phyloP scores from a whole-genome alignment of 352 stramenopile species.

The Phytophthora constricta region DNA sequence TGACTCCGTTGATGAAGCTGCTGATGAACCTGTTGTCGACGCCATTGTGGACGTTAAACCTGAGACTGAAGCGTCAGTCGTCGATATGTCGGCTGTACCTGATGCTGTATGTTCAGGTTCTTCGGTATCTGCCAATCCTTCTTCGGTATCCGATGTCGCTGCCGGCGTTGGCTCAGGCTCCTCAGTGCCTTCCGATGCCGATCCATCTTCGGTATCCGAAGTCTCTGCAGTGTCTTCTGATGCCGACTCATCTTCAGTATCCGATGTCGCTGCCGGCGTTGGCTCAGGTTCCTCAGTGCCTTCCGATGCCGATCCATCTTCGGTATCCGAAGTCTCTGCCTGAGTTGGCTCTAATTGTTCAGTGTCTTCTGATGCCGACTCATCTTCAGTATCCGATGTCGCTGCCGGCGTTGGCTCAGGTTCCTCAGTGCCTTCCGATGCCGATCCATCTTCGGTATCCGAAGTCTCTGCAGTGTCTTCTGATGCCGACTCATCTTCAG shows the following conservation, averaged over 20 bases:
- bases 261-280: too few species aligned
- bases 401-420: not conserved
- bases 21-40: not conserved
- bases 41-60: not conserved
- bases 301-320: not conserved
- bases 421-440: not conserved
- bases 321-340: conserved; percentile 16
- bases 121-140: too few species aligned
- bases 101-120: not conserved
- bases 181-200: not conserved
- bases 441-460: too few species aligned
- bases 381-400: too few species aligned
- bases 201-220: too few species aligned
- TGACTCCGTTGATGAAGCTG: not conserved
- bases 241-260: not conserved
- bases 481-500: not conserved
- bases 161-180: not conserved
- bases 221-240: not conserved
- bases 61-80: not conserved
- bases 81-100: too few species aligned
- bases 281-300: not conserved
- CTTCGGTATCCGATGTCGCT: too few species aligned
- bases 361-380: conserved; percentile 5
- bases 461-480: not conserved
- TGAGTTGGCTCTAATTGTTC: not conserved